Percentiles rank a stretch among this genome's conserved stretches.
Evolutionary conservation across 2,329 filamentous ascomycete species (phyloP).

Genomic region (Penicillium hordei): DNA sequence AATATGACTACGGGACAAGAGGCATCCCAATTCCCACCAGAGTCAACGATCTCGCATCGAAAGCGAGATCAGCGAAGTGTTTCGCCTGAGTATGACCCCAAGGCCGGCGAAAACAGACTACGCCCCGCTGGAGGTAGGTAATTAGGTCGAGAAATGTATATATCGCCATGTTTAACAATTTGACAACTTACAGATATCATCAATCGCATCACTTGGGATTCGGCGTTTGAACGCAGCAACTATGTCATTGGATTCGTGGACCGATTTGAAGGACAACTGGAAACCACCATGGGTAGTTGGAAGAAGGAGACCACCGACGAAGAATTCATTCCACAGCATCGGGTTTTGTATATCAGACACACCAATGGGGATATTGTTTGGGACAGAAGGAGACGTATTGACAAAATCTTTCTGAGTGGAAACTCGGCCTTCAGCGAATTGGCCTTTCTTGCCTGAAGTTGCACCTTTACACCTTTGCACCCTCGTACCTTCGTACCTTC

Average conservation of each 20-base stretch:
- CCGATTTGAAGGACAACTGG: slow-evolving; percentile 52
- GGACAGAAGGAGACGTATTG: slow-evolving; percentile 51
- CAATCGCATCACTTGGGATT: slow-evolving; percentile 53
- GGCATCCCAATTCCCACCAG: background rate
- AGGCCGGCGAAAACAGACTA: slow-evolving; percentile 19
- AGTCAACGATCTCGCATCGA: too few species aligned
- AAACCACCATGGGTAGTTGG: slow-evolving; percentile 52
- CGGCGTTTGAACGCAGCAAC: slow-evolving; percentile 43
- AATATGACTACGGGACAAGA: background rate
- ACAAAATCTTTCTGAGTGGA: slow-evolving; percentile 51
- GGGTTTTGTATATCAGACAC: slow-evolving; percentile 51
- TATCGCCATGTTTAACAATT: background rate
- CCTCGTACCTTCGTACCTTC: background rate
- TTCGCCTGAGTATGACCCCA: slow-evolving; percentile 5
- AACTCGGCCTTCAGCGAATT: slow-evolving; percentile 34
- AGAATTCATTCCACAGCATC: slow-evolving; percentile 58
- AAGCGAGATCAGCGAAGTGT: background rate
- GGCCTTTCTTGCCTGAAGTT: slow-evolving; percentile 27
- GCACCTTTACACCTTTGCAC: background rate
- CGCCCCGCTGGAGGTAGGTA: slow-evolving; percentile 20
- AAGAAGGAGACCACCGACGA: slow-evolving; percentile 55
- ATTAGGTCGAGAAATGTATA: background rate
- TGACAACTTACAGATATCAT: slow-evolving; percentile 42
- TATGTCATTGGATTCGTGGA: slow-evolving; percentile 57
- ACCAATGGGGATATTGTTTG: slow-evolving; percentile 48